These are phyloP conservation scores for Huntiella abstrusa DNA, from an alignment of 2,329 filamentous ascomycete genomes.

Conservation along the genomic window DNA sequence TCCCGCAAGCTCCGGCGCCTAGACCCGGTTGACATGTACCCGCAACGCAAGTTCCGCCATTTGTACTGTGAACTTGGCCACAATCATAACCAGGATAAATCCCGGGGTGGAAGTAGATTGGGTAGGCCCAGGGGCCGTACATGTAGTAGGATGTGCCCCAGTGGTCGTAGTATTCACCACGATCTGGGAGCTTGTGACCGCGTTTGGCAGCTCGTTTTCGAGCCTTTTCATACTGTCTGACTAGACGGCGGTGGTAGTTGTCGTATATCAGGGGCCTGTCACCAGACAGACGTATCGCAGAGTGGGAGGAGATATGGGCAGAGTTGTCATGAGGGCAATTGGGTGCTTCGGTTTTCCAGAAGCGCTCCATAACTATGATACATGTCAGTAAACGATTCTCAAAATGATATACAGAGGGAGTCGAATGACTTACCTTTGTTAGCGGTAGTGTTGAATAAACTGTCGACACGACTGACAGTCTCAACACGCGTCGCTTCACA, in stretches of 20 bases:
- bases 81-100: constrained; percentile 23
- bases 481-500: constrained; percentile 39
- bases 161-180: constrained; percentile 31
- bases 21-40: constrained; percentile 31
- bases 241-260: constrained; percentile 20
- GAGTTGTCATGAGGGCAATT: constrained; percentile 35
- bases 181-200: constrained; percentile 27
- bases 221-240: constrained; percentile 38
- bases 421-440: constrained; percentile 20
- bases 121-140: constrained; percentile 28
- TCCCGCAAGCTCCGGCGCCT: constrained; percentile 26
- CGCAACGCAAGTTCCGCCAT: constrained; percentile 16
- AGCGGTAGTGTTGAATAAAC: constrained; percentile 21
- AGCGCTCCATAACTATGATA: constrained; percentile 18
- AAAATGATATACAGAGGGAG: not conserved
- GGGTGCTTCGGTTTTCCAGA: constrained; percentile 29
- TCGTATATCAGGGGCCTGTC: not conserved
- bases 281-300: constrained; percentile 29
- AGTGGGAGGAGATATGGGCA: constrained; percentile 58
- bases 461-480: constrained; percentile 20
- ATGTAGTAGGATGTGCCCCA: constrained; percentile 35
- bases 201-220: constrained; percentile 26
- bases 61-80: constrained; percentile 20
- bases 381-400: too few species aligned
- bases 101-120: constrained; percentile 24